Percentiles rank a stretch among this genome's conserved stretches.
phyloP scores from a whole-genome alignment of 306 rosid genomes.

The Prunus mongolica region DNA sequence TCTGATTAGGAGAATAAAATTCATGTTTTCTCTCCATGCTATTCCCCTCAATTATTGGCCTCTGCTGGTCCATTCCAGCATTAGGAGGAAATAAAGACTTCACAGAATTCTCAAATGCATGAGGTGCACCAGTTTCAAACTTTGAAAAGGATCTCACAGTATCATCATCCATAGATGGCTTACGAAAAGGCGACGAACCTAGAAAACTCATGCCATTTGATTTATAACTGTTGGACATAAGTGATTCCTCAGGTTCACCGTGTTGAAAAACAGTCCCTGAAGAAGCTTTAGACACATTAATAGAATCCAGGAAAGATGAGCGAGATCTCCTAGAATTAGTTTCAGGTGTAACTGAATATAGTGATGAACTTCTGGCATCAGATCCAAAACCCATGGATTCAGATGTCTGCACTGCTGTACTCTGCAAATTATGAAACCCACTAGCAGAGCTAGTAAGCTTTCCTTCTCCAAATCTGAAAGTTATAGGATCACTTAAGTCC shows the following conservation, averaged over 20 bases:
- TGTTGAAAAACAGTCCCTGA: conserved; percentile 48
- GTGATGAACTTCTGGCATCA: conserved; percentile 38
- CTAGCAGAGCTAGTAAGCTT: conserved; percentile 27
- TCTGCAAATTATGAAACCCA: conserved; percentile 34
- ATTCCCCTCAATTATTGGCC: conserved; percentile 41
- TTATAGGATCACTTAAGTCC: conserved; percentile 35
- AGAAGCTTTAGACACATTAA: conserved; percentile 53
- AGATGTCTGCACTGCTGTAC: conserved; percentile 36
- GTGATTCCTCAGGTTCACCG: conserved; percentile 35
- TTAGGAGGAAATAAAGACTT: conserved; percentile 31
- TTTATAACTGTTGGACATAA: conserved; percentile 35
- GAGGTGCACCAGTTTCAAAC: conserved; percentile 31
- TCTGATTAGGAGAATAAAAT: conserved; percentile 51
- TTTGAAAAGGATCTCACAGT: conserved; percentile 31
- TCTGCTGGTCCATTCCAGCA: conserved; percentile 33
- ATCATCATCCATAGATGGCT: conserved; percentile 45
- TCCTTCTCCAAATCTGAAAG: conserved; percentile 38
- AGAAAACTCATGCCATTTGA: conserved; percentile 35
- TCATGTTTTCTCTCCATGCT: conserved; percentile 51
- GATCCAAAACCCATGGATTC: conserved; percentile 36
- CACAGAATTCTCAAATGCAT: conserved; percentile 29
- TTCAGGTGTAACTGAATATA: conserved; percentile 42
- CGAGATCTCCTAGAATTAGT: conserved; percentile 67
- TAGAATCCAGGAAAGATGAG: conserved; percentile 85
- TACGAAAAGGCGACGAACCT: conserved; percentile 37